Base-by-base conservation (phyloP, 768 basidiomycete species). In the Candolleomyces aberdarensis region DNA sequence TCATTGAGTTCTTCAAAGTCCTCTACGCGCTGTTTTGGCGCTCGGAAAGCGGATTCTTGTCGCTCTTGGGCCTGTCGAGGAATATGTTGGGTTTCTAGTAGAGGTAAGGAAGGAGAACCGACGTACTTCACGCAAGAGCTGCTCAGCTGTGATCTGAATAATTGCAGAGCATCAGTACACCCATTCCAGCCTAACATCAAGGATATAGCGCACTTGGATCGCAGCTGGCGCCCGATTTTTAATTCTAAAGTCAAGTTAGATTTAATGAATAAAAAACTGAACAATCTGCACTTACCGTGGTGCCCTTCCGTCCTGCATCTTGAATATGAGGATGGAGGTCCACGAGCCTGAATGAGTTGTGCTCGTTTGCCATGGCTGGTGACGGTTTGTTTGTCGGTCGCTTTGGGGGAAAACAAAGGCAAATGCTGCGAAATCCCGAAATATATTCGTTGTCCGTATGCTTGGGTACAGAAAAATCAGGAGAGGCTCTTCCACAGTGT, bases 191-290 rank as follows among this genome's bases (percentile, higher is more conserved):
- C 58, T 15, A 14, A 56, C 1, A 58, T 26, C 10, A 26, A 31
- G 31, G 15, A 4, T n/a, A 49, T 19, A 56, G 72, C 84, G 63
- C 56, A 92, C 94, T 75, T 96, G 94, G 62, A 98, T 82, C 62
- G 94, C 91, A 53, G 96, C 96, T 44, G 96, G 90, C 17, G 96
- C 96, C 56, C 96, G 84, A 75, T 98, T 98, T 83, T 96, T 96
- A 65, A 98, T 94, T 60, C 91, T 92, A 59, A 15, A 58, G 11
- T 19, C 3, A 26, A 31, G n/a, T 57, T 52, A 14, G 50, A 9
- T 66, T 49, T 64, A 57, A 40, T 8, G 44, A 26, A 14, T 54
- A 29, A 46, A 40, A n/a, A 60, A 15, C 3, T 43, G 15, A 58
- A 32, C 40, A 29, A 14, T 43, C 26, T 60, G 10, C 39, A 66